A percentile compares a stretch with the other conserved stretches of the same genome.
Evolutionary conservation across 768 basidiomycete genomes (phyloP).

Genomic region (Tephrocybe sp.): DNA sequence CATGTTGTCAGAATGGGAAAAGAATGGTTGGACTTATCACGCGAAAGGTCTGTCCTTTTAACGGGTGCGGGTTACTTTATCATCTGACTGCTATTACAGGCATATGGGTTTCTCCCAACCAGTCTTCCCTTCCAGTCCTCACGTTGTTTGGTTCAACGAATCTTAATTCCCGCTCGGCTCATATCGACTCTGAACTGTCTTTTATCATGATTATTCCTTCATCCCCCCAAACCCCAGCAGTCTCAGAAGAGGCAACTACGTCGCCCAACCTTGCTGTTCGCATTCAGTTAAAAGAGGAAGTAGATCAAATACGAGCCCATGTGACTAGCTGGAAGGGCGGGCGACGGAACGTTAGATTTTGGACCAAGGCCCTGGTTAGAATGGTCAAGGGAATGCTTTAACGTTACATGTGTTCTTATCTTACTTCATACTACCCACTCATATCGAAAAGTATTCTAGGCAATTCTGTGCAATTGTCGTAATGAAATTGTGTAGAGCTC

Average conservation of each 20-base stretch:
- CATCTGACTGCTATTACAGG: conserved; percentile 39
- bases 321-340: conserved; percentile 58
- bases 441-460: too few relatives aligned
- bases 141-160: conserved; percentile 96
- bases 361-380: conserved; percentile 61
- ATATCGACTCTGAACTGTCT: conserved; percentile 90
- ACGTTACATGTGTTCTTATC: background rate
- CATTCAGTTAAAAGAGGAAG: conserved; percentile 48
- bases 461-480: too few relatives aligned
- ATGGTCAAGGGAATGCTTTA: conserved; percentile 71
- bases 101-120: conserved; percentile 75
- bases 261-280: conserved; percentile 32
- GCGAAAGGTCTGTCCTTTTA: conserved; percentile 71
- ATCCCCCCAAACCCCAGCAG: background rate
- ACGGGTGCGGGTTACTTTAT: background rate
- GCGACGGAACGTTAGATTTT: conserved; percentile 53
- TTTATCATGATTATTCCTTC: conserved; percentile 78
- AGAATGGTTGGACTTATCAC: conserved; percentile 94
- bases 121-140: conserved; percentile 50
- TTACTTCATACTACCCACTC: too few relatives aligned
- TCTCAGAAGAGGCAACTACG: background rate
- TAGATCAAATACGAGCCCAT: conserved; percentile 47
- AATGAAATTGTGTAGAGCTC: too few relatives aligned
- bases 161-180: conserved; percentile 85
- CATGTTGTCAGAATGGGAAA: conserved; percentile 83